Conservation (phyloP, 75 land plant species). For the Gnetum montanum region DNA sequence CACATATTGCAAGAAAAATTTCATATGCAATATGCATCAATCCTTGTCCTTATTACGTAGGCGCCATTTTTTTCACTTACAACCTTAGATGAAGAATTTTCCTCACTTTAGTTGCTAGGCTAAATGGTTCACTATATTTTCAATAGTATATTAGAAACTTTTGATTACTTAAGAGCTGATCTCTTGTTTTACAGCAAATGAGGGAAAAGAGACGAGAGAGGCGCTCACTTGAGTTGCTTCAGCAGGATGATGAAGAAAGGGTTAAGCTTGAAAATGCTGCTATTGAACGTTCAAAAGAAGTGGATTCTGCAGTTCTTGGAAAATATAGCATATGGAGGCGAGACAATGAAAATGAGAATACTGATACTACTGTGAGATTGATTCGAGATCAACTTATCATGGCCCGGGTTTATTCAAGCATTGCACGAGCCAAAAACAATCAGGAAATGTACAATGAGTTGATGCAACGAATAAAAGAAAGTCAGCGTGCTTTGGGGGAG, state of each 20-base stretch:
- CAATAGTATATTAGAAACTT: too few relatives aligned
- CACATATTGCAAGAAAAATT: too few relatives aligned
- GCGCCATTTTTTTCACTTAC: neutral
- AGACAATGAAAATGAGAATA: conserved; percentile 80
- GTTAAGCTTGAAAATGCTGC: conserved; percentile 80
- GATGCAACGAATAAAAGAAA: conserved; percentile 45
- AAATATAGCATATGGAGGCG: conserved; percentile 91
- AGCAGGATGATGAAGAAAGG: conserved; percentile 50
- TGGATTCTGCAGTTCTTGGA: conserved; percentile 64
- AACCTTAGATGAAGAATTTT: neutral
- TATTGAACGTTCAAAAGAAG: conserved; percentile 70
- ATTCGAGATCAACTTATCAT: conserved; percentile 94
- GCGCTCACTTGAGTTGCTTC: conserved; percentile 54
- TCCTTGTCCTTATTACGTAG: too few relatives aligned
- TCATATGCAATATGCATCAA: too few relatives aligned
- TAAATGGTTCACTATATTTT: too few relatives aligned
- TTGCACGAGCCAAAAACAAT: conserved; percentile 63
- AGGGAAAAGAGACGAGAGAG: conserved; percentile 58
- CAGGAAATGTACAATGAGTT: conserved; percentile 36
- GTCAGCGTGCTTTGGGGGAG: conserved; percentile 43
- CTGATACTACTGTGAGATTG: conserved; percentile 73
- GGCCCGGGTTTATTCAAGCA: conserved; percentile 77
- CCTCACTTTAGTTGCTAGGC: neutral
- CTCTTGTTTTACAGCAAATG: conserved; percentile 38
- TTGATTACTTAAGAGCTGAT: too few relatives aligned